Evolutionary conservation across 352 stramenopile genomes (phyloP).

Genomic region (Phytophthora chlamydospora): DNA sequence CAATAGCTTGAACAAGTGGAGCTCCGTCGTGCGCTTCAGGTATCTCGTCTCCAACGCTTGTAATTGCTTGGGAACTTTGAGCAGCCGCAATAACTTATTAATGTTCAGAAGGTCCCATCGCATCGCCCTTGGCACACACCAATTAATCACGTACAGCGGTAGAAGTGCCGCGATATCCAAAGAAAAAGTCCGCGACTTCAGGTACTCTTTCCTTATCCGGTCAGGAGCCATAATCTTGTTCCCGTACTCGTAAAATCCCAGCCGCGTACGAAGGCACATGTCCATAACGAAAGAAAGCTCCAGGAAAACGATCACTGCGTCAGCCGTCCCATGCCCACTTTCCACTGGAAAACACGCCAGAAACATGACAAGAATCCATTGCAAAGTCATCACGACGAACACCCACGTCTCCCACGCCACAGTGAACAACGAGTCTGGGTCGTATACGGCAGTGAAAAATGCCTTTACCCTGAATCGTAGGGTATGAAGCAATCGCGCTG

Average conservation of each 20-base stretch:
- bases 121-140: conserved; percentile 8
- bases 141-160: conserved; percentile 56
- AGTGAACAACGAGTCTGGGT: conserved; percentile 51
- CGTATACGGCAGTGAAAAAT: conserved; percentile 7
- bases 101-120: conserved; percentile 54
- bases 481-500: neutral
- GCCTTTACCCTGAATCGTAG: neutral
- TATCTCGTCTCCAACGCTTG: conserved; percentile 56
- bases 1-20: conserved; percentile 64
- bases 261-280: conserved; percentile 50
- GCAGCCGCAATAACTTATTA: conserved; percentile 57
- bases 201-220: conserved; percentile 44
- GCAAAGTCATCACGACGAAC: conserved; percentile 51
- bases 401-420: conserved; percentile 59
- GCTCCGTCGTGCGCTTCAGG: conserved; percentile 52
- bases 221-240: conserved; percentile 60
- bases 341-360: conserved; percentile 43
- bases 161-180: conserved; percentile 52
- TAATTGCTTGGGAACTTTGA: conserved; percentile 59
- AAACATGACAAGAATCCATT: conserved; percentile 49
- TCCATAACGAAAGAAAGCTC: conserved; percentile 53
- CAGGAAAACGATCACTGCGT: conserved; percentile 38
- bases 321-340: neutral
- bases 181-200: conserved; percentile 43
- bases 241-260: conserved; percentile 64